These are phyloP conservation scores for Debaryomycetaceae sp. DNA, from an alignment of 1,139 yeast species.

Conservation along the genomic window DNA sequence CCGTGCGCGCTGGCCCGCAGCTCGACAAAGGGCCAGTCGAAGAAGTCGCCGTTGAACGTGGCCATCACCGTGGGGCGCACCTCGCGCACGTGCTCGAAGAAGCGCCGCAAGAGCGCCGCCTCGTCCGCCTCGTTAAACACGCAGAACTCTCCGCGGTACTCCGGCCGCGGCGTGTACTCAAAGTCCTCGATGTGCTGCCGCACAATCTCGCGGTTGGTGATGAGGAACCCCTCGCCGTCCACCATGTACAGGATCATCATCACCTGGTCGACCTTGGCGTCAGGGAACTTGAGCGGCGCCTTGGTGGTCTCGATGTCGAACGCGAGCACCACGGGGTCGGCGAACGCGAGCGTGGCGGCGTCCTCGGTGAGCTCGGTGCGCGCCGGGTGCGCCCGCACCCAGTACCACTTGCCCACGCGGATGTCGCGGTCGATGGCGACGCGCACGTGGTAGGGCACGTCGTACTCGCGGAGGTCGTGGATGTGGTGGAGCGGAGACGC, in stretches of 20 bases:
- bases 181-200: conserved; percentile 94
- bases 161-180: conserved; percentile 96
- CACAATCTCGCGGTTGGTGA: conserved; percentile 91
- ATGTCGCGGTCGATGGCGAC: conserved; percentile 85
- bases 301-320: conserved; percentile 98
- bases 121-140: conserved; percentile 90
- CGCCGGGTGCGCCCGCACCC: conserved; percentile 63
- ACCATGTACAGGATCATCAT: conserved; percentile 99
- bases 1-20: conserved; percentile 81
- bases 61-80: conserved; percentile 92
- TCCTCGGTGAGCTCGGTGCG: conserved; percentile 56
- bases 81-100: conserved; percentile 88
- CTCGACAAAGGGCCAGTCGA: conserved; percentile 99
- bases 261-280: conserved; percentile 83
- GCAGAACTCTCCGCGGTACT: conserved; percentile 85
- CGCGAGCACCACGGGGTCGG: conserved; percentile 95
- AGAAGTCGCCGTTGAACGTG: conserved; percentile 96
- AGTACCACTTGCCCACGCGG: conserved; percentile 95
- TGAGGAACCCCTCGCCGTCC: conserved; percentile 92
- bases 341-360: conserved; percentile 80
- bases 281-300: conserved; percentile 95
- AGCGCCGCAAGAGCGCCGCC: conserved; percentile 63
- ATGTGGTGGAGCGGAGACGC: conserved; percentile 63
- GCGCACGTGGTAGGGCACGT: conserved; percentile 94
- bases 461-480: conserved; percentile 85